Base-by-base conservation (phyloP, 2,329 filamentous ascomycete genomes). In the Diaporthe aspalathi region DNA sequence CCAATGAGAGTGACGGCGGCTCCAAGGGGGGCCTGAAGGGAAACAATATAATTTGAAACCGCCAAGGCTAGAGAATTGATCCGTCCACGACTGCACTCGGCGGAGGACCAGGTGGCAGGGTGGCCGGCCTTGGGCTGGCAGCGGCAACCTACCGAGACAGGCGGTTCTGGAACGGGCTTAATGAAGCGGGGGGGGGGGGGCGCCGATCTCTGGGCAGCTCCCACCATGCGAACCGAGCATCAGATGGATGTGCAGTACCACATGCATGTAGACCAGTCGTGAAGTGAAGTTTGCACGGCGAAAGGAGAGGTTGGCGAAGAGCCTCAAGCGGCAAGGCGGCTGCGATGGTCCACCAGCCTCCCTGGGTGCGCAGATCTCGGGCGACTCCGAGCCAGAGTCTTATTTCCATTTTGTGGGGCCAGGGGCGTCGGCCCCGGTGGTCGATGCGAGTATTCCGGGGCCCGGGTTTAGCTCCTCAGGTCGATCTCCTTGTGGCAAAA, bases 1-100 rank as follows among this genome's bases (percentile, higher is more conserved):
- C 71, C 71, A 73, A 73, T 73, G 63, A 49, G 20, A 24, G 14
- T 1, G 49, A 65, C 3, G 56, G 50, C 70, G 50, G 53, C 49
- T 66, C 53, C 32, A 49, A n/a, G 24, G 49, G 32, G 56, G 56
- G 45, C 40, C 70, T 53, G 54, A 40, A 35, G 57, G 38, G 38
- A 53, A 53, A 71, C 47, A 71, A 67, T 70, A 52, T 68, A 40
- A 60, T 56, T 57, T 73, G 71, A 73, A 73, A 73, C 71, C 32
- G 71, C 71, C 68, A 73, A 71, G 68, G 29, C 45, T 29, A 32
- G 20, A 60, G 32, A 68, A 73, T 67, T 70, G 63, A 67, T 73
- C 71, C 71, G 63, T 63, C 71, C 38, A 45, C 70, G 12, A 50
- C 47, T 62, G 40, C 43, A 35, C 40, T n/a, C n/a, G n/a, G n/a